phyloP scores from a whole-genome alignment of 257 asterid genomes.

The Solanum phureja region DNA sequence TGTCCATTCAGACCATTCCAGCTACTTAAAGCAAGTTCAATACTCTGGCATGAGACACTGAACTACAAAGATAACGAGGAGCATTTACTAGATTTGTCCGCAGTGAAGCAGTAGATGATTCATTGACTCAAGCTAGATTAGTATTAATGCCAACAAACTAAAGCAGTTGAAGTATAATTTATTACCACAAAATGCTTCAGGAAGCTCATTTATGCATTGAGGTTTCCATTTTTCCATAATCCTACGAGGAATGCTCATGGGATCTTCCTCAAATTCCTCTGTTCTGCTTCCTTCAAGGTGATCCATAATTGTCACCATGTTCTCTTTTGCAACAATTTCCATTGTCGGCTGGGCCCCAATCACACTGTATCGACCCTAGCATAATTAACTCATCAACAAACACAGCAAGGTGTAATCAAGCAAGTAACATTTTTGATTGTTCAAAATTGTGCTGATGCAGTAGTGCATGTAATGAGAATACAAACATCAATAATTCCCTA shows the following conservation, averaged over 20 bases:
- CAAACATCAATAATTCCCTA: background rate
- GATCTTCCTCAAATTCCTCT: conserved; percentile 77
- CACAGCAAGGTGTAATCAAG: conserved; percentile 3
- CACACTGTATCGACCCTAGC: conserved; percentile 88
- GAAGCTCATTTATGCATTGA: conserved; percentile 83
- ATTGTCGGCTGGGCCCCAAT: conserved; percentile 93
- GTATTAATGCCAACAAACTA: background rate
- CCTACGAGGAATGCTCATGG: conserved; percentile 74
- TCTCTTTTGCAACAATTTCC: conserved; percentile 91
- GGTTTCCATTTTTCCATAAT: conserved; percentile 92
- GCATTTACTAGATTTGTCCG: background rate
- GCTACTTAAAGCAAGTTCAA: background rate
- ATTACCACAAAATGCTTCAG: conserved; percentile 92
- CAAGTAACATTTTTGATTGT: background rate
- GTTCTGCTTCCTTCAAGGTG: conserved; percentile 48
- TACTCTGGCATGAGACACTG: background rate
- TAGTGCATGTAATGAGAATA: background rate
- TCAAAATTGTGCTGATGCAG: background rate
- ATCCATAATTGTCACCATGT: conserved; percentile 73
- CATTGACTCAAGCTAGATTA: background rate
- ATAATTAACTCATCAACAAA: conserved; percentile 19
- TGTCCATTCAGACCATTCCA: background rate
- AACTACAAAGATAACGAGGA: background rate
- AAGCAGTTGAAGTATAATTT: background rate
- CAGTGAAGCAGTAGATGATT: background rate